A percentile compares a stretch with the other conserved stretches of the same genome.
Conservation (phyloP, 176 grass and related monocot genomes). For the Cenchrus fungigraminus region DNA sequence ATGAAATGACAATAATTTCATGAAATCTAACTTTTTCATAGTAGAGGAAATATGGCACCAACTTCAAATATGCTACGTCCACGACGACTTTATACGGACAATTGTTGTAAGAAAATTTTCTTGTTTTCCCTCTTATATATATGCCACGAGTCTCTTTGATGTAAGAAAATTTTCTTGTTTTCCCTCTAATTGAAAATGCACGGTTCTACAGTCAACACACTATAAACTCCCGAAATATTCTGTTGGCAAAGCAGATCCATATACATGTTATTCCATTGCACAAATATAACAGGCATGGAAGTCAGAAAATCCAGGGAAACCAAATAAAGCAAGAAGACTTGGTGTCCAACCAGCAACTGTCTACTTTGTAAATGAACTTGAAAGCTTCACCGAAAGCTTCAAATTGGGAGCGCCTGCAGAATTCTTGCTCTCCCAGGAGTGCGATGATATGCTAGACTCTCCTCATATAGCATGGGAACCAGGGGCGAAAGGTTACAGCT, state of each 20-base stretch:
- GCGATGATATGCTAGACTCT: not conserved
- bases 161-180: too few relatives aligned
- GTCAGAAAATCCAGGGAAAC: not conserved
- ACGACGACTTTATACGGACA: too few relatives aligned
- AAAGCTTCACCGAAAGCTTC: not conserved
- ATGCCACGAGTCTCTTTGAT: too few relatives aligned
- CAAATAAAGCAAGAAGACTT: not conserved
- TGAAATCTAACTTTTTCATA: too few relatives aligned
- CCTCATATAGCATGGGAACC: conserved; percentile 12
- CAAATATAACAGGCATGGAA: not conserved
- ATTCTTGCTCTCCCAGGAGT: not conserved
- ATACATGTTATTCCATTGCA: not conserved
- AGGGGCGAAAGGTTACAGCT: too few relatives aligned
- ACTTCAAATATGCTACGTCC: too few relatives aligned
- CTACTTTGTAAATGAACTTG: not conserved
- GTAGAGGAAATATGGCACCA: too few relatives aligned
- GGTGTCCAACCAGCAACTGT: not conserved
- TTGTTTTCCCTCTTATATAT: too few relatives aligned
- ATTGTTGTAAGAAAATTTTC: too few relatives aligned
- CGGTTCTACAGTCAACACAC: not conserved
- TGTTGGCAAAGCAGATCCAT: not conserved
- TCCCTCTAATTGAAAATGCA: not conserved
- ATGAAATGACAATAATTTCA: not conserved
- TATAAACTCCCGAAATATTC: not conserved
- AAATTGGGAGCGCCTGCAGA: not conserved